phyloP scores from a whole-genome alignment of 1,284 basidiomycete species.

The Entoloma clypeatum region DNA sequence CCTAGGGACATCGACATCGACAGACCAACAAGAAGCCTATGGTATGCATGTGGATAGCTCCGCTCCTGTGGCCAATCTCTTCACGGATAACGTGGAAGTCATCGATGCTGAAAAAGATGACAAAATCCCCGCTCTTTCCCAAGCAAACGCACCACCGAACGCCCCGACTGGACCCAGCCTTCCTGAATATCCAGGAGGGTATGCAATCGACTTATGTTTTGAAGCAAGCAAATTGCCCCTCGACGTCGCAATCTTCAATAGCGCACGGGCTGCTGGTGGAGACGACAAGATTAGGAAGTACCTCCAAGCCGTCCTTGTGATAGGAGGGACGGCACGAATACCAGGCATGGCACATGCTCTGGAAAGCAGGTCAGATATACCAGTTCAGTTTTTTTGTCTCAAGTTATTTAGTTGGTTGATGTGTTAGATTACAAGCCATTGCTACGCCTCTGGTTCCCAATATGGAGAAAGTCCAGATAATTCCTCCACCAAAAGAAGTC shows the following conservation, averaged over 20 bases:
- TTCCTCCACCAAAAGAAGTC: constrained; percentile 90
- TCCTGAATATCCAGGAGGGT: constrained; percentile 31
- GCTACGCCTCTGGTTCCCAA: constrained; percentile 76
- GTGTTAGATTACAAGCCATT: constrained; percentile 61
- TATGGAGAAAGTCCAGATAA: constrained; percentile 83
- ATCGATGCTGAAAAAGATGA: constrained; percentile 51
- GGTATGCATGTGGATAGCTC: constrained; percentile 31
- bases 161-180: constrained; percentile 20
- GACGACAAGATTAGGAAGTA: constrained; percentile 92
- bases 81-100: constrained; percentile 41
- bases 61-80: constrained; percentile 25
- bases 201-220: constrained; percentile 69
- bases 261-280: constrained; percentile 77
- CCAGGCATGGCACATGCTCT: constrained; percentile 76
- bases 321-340: constrained; percentile 77
- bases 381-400: constrained; percentile 8
- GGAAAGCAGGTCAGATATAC: constrained; percentile 63
- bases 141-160: constrained; percentile 20
- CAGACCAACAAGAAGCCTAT: constrained; percentile 27
- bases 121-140: constrained; percentile 30
- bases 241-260: constrained; percentile 93
- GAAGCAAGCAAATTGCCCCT: constrained; percentile 91
- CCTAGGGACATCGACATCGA: constrained; percentile 22
- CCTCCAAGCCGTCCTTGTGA: constrained; percentile 83
- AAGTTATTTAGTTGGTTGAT: constrained; percentile 3